Conservation (phyloP, 2,329 filamentous ascomycete species). For the Talaromyces sp. region DNA sequence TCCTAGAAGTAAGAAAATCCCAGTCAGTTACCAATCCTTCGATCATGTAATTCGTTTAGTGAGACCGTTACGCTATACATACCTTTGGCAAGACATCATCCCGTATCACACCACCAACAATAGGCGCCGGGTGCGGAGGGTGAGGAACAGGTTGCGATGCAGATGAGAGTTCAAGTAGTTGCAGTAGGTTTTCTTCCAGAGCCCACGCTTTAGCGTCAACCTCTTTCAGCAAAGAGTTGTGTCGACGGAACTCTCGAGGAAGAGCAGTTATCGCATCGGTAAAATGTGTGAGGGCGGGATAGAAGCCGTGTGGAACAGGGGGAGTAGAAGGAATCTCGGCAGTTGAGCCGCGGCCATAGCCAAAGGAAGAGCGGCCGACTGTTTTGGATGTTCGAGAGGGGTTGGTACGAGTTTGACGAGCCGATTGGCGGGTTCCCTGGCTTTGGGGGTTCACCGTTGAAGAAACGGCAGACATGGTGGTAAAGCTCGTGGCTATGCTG, state of each 20-base stretch:
- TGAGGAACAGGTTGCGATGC: conserved; percentile 38
- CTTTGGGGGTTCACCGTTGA: conserved; percentile 31
- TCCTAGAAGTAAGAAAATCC: conserved; percentile 25
- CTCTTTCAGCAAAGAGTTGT: conserved; percentile 95
- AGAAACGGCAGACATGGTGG: conserved; percentile 32
- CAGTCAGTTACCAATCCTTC: background rate
- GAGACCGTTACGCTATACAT: conserved; percentile 7
- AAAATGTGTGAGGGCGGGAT: conserved; percentile 72
- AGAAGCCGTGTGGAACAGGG: conserved; percentile 55
- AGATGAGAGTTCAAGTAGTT: conserved; percentile 61
- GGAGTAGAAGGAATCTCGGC: conserved; percentile 30
- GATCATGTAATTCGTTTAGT: background rate
- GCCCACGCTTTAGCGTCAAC: conserved; percentile 95
- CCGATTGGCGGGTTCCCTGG: conserved; percentile 37
- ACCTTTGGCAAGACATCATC: conserved; percentile 38
- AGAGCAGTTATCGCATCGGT: conserved; percentile 90
- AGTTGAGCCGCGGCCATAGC: conserved; percentile 38
- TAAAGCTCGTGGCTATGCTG: conserved; percentile 11
- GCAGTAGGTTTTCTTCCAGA: conserved; percentile 79
- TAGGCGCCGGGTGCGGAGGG: conserved; percentile 39
- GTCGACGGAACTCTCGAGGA: conserved; percentile 90
- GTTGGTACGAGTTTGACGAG: conserved; percentile 53
- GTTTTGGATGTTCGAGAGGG: conserved; percentile 53
- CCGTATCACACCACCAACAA: conserved; percentile 36
- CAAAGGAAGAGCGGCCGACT: conserved; percentile 44